phyloP scores from a whole-genome alignment of 1,284 basidiomycete species.

The Rhizopogon parksii region DNA sequence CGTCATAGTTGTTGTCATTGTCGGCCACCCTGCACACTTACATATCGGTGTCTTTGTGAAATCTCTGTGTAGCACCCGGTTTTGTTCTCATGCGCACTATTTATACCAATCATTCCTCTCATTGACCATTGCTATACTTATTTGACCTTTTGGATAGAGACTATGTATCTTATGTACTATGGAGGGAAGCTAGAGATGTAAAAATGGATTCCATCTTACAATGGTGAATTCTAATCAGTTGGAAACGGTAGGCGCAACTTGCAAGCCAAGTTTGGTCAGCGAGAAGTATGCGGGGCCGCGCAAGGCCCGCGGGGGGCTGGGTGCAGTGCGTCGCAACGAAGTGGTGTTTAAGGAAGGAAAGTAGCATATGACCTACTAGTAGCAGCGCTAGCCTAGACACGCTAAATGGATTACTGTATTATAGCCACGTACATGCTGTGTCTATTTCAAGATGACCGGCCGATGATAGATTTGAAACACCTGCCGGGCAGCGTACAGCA shows the following conservation, averaged over 20 bases:
- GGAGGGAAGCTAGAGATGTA: neutral
- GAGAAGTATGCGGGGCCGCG: too few species aligned
- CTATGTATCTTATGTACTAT: neutral
- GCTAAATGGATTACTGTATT: neutral
- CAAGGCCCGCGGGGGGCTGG: too few species aligned
- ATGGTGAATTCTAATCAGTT: neutral
- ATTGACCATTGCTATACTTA: neutral
- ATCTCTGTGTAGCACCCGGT: neutral
- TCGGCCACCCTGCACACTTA: neutral
- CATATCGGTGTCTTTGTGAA: neutral
- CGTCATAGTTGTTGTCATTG: neutral
- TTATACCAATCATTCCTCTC: constrained; percentile 1
- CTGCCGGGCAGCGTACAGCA: too few species aligned
- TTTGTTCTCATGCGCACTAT: constrained; percentile 1
- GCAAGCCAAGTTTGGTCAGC: too few species aligned
- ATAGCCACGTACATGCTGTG: neutral
- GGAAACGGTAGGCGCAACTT: too few species aligned
- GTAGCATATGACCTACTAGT: too few species aligned
- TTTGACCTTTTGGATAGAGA: neutral
- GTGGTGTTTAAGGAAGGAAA: neutral
- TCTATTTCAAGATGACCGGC: neutral
- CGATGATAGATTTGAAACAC: too few species aligned
- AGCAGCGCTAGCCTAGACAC: neutral
- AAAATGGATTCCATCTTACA: neutral
- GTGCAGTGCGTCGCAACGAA: neutral